Conservation (phyloP, 345 rosid genomes). For the Trapa bicornis region DNA sequence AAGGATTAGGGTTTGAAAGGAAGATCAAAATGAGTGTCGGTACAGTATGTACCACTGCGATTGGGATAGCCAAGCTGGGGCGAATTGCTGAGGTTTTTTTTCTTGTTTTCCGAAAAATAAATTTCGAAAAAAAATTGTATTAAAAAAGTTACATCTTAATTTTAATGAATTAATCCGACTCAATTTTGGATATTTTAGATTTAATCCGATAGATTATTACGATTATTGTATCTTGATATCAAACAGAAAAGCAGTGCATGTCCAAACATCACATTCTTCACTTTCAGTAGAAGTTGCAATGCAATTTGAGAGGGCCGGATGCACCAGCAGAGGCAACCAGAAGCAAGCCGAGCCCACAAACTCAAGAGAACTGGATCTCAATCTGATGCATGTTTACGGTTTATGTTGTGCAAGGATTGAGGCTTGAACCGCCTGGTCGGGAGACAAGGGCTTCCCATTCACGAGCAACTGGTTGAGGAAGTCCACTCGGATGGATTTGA, state of each 20-base stretch:
- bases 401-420: slow-evolving; percentile 57
- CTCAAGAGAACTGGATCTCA: not conserved
- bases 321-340: not conserved
- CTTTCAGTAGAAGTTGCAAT: not conserved
- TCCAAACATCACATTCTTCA: too few species aligned
- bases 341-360: not conserved
- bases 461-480: slow-evolving; percentile 53
- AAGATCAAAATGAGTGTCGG: not conserved
- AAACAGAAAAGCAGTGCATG: too few species aligned
- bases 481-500: slow-evolving; percentile 56
- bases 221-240: too few species aligned
- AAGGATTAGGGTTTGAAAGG: slow-evolving; percentile 2
- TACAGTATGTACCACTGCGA: too few species aligned
- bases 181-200: too few species aligned
- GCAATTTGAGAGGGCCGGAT: not conserved
- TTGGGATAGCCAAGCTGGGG: not conserved
- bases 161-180: too few species aligned
- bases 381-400: slow-evolving; percentile 22
- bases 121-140: too few species aligned
- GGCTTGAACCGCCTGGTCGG: slow-evolving; percentile 23
- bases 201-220: too few species aligned
- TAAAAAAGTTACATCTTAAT: too few species aligned
- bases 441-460: slow-evolving; percentile 36
- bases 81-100: not conserved
- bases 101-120: too few species aligned